Evolutionary conservation across 805 yeast genomes (phyloP).

Genomic region (Ogataea minuta): DNA sequence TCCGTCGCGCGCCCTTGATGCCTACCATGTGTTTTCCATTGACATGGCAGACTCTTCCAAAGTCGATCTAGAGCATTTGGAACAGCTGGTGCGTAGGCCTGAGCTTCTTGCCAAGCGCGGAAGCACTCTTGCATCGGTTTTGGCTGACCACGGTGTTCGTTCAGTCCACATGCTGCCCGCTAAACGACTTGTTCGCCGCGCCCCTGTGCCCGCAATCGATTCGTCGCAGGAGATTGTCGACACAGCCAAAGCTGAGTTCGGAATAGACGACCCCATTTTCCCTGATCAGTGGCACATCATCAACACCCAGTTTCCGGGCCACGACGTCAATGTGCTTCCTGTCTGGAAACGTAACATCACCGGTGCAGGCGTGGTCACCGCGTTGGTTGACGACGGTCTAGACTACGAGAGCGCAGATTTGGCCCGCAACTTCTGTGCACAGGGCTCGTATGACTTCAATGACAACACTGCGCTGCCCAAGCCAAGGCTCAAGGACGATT

Average conservation of each 20-base stretch:
- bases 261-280: constrained; percentile 82
- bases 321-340: constrained; percentile 83
- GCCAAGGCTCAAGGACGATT: constrained; percentile 78
- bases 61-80: constrained; percentile 30
- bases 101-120: constrained; percentile 3
- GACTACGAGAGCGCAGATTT: constrained; percentile 80
- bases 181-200: constrained; percentile 50
- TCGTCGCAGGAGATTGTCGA: constrained; percentile 48
- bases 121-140: constrained; percentile 7
- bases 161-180: constrained; percentile 58
- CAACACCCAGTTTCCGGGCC: constrained; percentile 68
- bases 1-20: constrained; percentile 55
- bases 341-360: constrained; percentile 82
- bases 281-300: constrained; percentile 88
- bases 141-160: constrained; percentile 36
- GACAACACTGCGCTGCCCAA: constrained; percentile 70
- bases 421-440: constrained; percentile 59
- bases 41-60: constrained; percentile 26
- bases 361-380: constrained; percentile 80
- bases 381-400: constrained; percentile 91
- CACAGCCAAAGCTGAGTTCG: constrained; percentile 50
- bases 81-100: constrained; percentile 35
- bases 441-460: constrained; percentile 94
- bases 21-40: constrained; percentile 67
- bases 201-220: constrained; percentile 57